A percentile compares a stretch with the other conserved stretches of the same genome.
phyloP scores from a whole-genome alignment of 108 stramenopile genomes.

The Parmales sp. region DNA sequence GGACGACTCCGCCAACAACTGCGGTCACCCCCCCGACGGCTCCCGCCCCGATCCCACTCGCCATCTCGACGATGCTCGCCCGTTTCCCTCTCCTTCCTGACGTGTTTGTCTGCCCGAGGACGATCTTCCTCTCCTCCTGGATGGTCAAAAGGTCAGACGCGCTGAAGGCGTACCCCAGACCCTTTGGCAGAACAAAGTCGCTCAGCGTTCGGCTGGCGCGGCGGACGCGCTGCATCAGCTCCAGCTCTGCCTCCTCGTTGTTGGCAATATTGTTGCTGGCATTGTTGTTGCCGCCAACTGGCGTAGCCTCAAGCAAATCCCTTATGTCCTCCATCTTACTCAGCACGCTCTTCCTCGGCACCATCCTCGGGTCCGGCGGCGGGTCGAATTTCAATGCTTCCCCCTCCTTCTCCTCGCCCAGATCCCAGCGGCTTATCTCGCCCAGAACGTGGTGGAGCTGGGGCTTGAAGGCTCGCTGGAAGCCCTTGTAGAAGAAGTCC shows the following conservation, averaged over 20 bases:
- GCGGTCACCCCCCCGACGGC: constrained; percentile 1
- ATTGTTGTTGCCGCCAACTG: too few relatives aligned
- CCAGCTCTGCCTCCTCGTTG: neutral
- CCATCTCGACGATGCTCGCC: neutral
- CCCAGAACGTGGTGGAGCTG: constrained; percentile 5
- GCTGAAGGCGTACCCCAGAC: constrained; percentile 1
- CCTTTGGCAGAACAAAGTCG: neutral
- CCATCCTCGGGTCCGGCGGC: neutral
- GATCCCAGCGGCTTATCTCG: neutral
- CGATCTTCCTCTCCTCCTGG: constrained; percentile 9
- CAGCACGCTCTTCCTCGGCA: neutral
- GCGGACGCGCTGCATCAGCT: neutral
- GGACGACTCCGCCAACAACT: too few relatives aligned
- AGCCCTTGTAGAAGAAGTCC: constrained; percentile 9
- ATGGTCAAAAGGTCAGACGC: neutral
- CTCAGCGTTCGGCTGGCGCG: neutral
- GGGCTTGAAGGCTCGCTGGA: constrained; percentile 2
- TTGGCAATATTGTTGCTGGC: too few relatives aligned
- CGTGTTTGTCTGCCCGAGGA: too few relatives aligned
- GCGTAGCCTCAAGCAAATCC: too few relatives aligned
- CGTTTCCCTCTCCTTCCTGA: neutral
- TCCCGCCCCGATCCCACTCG: neutral
- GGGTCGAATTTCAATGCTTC: neutral
- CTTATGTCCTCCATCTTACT: neutral
- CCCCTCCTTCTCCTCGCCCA: neutral